phyloP scores from a whole-genome alignment of 345 rosid genomes.

The Pseudoturritis turrita region DNA sequence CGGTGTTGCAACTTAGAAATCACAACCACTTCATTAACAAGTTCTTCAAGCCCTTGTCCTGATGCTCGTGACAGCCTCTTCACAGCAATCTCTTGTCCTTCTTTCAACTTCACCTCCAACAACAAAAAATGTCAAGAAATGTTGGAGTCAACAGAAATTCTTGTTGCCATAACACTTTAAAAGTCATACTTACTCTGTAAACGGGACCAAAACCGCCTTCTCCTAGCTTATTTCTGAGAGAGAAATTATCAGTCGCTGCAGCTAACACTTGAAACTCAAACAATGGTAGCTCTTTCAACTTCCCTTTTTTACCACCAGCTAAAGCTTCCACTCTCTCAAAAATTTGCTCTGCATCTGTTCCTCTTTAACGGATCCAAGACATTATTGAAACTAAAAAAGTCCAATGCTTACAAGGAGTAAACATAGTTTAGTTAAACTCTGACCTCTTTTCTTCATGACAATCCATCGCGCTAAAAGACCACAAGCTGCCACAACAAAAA shows the following conservation, averaged over 20 bases:
- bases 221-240: constrained; percentile 38
- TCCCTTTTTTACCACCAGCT: constrained; percentile 34
- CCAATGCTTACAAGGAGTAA: not conserved
- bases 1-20: constrained; percentile 63
- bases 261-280: constrained; percentile 43
- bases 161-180: not conserved
- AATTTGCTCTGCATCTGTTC: constrained; percentile 18
- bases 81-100: constrained; percentile 51
- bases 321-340: constrained; percentile 34
- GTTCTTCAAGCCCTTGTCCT: constrained; percentile 56
- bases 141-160: too few species aligned
- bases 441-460: constrained; percentile 20
- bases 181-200: constrained; percentile 23
- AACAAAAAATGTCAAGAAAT: not conserved
- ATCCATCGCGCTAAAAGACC: constrained; percentile 14
- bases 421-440: not conserved
- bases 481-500: constrained; percentile 20
- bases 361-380: constrained; percentile 12
- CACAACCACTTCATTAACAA: constrained; percentile 54
- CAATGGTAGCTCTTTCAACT: constrained; percentile 32
- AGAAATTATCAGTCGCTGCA: constrained; percentile 38
- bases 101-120: constrained; percentile 41
- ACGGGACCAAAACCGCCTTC: constrained; percentile 53
- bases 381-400: not conserved
- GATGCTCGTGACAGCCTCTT: constrained; percentile 55